Evolutionary conservation across 768 basidiomycete genomes (phyloP), one percentile per base, ranked within the genome.

Genomic region (Leccinum aurantiacum): DNA sequence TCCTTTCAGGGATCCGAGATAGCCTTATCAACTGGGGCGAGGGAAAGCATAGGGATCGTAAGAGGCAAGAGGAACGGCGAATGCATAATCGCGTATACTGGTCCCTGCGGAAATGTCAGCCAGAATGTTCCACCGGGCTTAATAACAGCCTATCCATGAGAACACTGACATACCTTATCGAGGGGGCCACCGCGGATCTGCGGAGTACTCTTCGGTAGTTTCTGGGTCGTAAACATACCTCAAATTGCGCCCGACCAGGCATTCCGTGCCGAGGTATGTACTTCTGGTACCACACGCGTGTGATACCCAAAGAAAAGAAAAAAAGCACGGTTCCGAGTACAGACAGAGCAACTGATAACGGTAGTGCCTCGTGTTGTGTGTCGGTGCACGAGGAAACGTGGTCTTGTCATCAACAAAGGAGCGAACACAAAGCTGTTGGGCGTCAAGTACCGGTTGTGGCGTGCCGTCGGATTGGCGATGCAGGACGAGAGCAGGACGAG

Each of bases 171-270:
- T 58, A 67, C 70, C 60, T 52, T 46, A 67, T 69, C 58, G 60
- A 57, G 58, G 11, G 46, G 11, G 46, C 41, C 31, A 65, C 67
- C 69, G 65, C 73, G 73, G 73, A 74, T 72, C 71, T 73, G 65
- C 63, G 63, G 63, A 63, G 60, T 50, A 13, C 41, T 44, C 52
- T 60, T 48, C 52, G 25, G 51, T 37, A 46, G 31, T 25, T 44
- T 27, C 38, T 44, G 55, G 52, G 24, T 58, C 15, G 53, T 51
- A 24, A 49, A 55, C 63, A 56, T 54, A 47, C 41, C 52, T 47
- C 31, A 31, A 33, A 13, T 48, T 61, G 27, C 38, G 46, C 55
- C 29, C 48, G 56, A 51, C 46, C 54, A 54, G 29, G 24, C 60
- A 38, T 41, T 56, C 58, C 49, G 58, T 53, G 60, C 56, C 69